phyloP scores from a whole-genome alignment of 2,329 filamentous ascomycete genomes.

The Macrophomina pseudophaseolina region DNA sequence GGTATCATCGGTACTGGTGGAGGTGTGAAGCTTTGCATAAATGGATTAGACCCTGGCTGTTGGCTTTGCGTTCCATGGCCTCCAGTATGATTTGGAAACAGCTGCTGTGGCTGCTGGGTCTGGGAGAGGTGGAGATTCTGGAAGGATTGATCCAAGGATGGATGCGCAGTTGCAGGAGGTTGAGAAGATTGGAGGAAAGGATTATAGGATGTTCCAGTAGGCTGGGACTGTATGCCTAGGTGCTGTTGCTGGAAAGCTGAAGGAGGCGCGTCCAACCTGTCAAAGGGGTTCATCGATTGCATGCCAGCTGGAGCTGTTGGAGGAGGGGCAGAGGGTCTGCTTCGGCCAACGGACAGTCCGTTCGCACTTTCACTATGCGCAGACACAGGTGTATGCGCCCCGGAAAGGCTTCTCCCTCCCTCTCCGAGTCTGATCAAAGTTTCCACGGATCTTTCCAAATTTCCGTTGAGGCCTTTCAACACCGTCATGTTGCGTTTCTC shows the following conservation, averaged over 20 bases:
- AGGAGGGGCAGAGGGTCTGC: constrained; percentile 35
- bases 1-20: constrained; percentile 49
- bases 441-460: constrained; percentile 85
- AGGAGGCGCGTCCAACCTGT: constrained; percentile 48
- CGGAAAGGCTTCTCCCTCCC: constrained; percentile 52
- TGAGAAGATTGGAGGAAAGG: constrained; percentile 63
- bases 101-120: constrained; percentile 54
- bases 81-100: constrained; percentile 79
- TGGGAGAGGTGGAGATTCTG: constrained; percentile 72
- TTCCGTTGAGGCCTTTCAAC: constrained; percentile 81
- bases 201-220: constrained; percentile 59
- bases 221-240: constrained; percentile 34
- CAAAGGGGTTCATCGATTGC: constrained; percentile 50
- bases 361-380: constrained; percentile 56
- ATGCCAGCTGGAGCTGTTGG: constrained; percentile 27
- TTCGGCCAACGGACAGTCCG: constrained; percentile 51
- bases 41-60: constrained; percentile 46
- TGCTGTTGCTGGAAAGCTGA: constrained; percentile 38
- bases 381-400: constrained; percentile 43
- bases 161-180: constrained; percentile 34
- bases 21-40: constrained; percentile 47
- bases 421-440: constrained; percentile 83
- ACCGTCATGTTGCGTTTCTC: constrained; percentile 80
- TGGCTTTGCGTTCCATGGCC: constrained; percentile 55
- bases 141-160: constrained; percentile 69